Conservation (phyloP, 1,284 basidiomycete genomes). For the Cryptococcus maquisensis region DNA sequence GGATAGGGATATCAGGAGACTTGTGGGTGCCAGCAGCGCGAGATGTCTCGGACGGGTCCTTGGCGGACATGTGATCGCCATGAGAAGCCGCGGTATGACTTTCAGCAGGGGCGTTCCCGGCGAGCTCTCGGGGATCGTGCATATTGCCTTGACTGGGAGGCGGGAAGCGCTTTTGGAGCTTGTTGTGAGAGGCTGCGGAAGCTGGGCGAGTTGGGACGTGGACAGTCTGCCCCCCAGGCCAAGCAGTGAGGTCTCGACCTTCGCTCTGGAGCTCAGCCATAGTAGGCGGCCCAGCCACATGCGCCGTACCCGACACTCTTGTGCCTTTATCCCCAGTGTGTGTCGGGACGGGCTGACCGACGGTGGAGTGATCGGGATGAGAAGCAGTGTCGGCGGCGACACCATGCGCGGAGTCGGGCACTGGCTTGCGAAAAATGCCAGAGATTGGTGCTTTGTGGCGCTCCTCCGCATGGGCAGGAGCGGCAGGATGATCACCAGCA, state of each 20-base stretch:
- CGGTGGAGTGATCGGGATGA: slow-evolving; percentile 8
- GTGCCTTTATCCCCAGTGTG: slow-evolving; percentile 19
- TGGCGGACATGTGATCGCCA: not conserved
- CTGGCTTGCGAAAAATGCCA: slow-evolving; percentile 18
- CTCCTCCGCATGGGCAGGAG: not conserved
- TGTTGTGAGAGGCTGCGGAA: slow-evolving; percentile 8
- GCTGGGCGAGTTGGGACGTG: slow-evolving; percentile 9
- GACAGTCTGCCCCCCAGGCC: slow-evolving; percentile 3
- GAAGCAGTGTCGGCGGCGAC: slow-evolving; percentile 7
- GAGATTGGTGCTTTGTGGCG: slow-evolving; percentile 1
- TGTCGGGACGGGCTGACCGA: slow-evolving; percentile 10
- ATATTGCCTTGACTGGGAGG: slow-evolving; percentile 4
- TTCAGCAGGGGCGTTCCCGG: not conserved
- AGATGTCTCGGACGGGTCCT: not conserved
- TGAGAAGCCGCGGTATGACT: slow-evolving; percentile 2
- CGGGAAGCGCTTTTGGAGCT: slow-evolving; percentile 19
- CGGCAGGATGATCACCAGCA: slow-evolving; percentile 1
- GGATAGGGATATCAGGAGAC: slow-evolving; percentile 8
- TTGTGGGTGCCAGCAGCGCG: not conserved
- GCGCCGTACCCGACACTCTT: slow-evolving; percentile 28
- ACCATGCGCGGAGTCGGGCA: slow-evolving; percentile 18
- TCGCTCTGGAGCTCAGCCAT: slow-evolving; percentile 5
- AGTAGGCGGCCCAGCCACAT: slow-evolving; percentile 10
- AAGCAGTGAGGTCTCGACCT: slow-evolving; percentile 6
- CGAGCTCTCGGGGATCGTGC: slow-evolving; percentile 4